Base-by-base conservation (phyloP, 768 basidiomycete genomes). In the Naganishia onofrii region DNA sequence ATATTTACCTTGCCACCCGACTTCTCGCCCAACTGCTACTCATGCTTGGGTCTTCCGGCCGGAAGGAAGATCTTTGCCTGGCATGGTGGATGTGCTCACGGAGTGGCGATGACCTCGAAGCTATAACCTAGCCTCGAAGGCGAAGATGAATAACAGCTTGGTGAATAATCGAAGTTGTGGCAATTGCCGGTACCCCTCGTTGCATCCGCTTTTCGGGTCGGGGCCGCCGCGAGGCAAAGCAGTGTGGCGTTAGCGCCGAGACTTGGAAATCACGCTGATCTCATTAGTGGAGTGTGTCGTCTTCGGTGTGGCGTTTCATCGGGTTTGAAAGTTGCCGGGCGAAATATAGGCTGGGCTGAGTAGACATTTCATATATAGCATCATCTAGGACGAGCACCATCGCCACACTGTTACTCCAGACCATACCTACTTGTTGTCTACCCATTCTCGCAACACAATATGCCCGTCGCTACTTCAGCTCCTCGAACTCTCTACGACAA, bases 401-500 rank as follows among this genome's bases (percentile, higher is more conserved):
- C 21, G 29, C 57, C 57, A 58, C 32, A 28, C 19, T 8, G 9
- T 26, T n/a, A 4, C 13, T 44, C 26, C 26, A 28, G 15, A 19
- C 13, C 57, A 36, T 58, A 6, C 23, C 17, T 13, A 23, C 19
- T 44, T 26, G 3, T n/a, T 46, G 5, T 42, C 38, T 7, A 3
- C 6, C 8, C 42, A 15, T 19, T 17, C 28, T 34, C 32, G 3
- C 53, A 31, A 46, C 72, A 78, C 42, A n/a, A n/a, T 36, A 88
- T 88, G 88, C 86, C 88, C 53, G 84, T 82, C 36, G 81, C 86
- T n/a, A 81, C 84, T 21, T 74, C 83, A 66, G 82, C 84, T 26
- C 92, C 92, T 12, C 88, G 92, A 71, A 97, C 95, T 42, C 85
- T 98, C 34, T 96, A 97, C 82, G 95, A 98, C 83, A 97, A 97